Evolutionary conservation across 352 stramenopile genomes (phyloP).

Genomic region (Pythium coloratum): DNA sequence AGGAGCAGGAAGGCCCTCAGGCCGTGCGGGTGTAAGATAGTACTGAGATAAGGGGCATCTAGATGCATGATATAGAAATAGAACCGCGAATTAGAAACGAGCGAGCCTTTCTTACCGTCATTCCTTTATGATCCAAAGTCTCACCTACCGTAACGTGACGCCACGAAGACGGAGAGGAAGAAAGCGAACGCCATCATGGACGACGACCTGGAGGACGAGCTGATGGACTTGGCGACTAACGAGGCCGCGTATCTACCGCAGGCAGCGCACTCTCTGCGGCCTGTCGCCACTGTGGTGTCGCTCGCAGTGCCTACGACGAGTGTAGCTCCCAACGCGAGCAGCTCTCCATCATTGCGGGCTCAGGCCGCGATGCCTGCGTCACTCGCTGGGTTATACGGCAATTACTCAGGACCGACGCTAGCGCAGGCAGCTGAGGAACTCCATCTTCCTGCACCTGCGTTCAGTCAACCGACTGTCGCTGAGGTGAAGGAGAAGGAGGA

Average conservation of each 20-base stretch:
- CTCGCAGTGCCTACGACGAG: not conserved
- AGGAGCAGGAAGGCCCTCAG: conserved; percentile 34
- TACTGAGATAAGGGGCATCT: not conserved
- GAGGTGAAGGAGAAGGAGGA: not conserved
- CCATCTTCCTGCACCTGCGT: not conserved
- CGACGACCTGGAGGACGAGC: conserved; percentile 54
- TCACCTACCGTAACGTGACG: not conserved
- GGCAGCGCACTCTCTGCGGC: conserved; percentile 25
- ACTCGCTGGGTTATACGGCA: not conserved
- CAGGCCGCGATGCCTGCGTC: not conserved
- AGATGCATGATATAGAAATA: conserved; percentile 14
- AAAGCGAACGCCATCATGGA: conserved; percentile 26
- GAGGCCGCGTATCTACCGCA: conserved; percentile 55
- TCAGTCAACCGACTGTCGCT: not conserved
- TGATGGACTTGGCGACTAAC: conserved; percentile 66
- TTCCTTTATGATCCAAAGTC: not conserved
- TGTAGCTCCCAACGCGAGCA: not conserved
- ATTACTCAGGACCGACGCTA: not conserved
- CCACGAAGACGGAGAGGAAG: not conserved
- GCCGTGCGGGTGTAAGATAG: not conserved
- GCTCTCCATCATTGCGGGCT: not conserved
- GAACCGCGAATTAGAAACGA: conserved; percentile 4
- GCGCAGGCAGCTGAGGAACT: not conserved
- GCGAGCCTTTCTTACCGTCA: not conserved
- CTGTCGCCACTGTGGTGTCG: not conserved